Base-by-base conservation (phyloP, 495 filamentous ascomycete species). In the Chaetomidium leptoderma region DNA sequence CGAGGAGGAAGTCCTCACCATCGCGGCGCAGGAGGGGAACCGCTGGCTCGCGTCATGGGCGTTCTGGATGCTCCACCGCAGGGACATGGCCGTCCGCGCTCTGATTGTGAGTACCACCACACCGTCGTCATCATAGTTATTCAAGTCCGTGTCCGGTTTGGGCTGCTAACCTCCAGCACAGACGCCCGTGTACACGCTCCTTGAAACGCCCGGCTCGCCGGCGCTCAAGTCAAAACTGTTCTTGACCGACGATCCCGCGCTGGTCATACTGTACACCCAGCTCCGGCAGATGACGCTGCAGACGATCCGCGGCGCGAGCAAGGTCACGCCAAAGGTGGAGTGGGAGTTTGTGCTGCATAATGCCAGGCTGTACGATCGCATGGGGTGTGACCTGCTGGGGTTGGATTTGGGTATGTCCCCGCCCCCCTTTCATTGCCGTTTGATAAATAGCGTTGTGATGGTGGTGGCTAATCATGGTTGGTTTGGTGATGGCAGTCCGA, bases 11-110 rank as follows among this genome's bases (percentile, higher is more conserved):
- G 83, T 97, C 24, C 76, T 97, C 0, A 80, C 86, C 1, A 77
- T 89, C 59, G 93, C 95, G 8, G 82, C 87, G 3, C 76, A 83
- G 11, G 85, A 91, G 55, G 90, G 90, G 1, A 92, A 97, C 68
- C 81, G 92, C 53, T 99, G 95, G 95, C 83, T 95, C 46, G 90
- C 91, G 3, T 90, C 88, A 1, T 99, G 95, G 95, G 89, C 90
- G 4, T 96, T 92, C 70, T 95, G 91, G 89, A 91, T 95, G 85
- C 78, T 99, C 17, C 83, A 84, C 37, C 77, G 86, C 52, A 80
- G 83, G 39, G 91, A 95, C 64, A 88, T 90, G 79, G 90, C 92
- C 14, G 90, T 97, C 6, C 81, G 89, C 17, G 85, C 87, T n/a
- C 71, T 97, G 3, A 85, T 97, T 49, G 79, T 82, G 67, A 72